Base-by-base conservation (phyloP, 2,329 filamentous ascomycete genomes). In the Coleophoma cylindrospora region DNA sequence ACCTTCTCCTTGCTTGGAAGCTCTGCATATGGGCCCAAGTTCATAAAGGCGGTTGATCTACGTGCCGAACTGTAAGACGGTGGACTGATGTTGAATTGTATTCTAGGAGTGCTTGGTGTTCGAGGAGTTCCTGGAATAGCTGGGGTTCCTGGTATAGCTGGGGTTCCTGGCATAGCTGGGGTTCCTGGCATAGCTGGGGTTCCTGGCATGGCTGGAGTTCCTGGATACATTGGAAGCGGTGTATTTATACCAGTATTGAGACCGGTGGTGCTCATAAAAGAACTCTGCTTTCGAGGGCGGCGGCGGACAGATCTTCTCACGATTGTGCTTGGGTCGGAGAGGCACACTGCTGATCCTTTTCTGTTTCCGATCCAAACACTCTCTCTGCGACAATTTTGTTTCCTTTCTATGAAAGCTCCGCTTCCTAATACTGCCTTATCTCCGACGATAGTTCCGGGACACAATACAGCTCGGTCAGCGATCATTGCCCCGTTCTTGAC, bases 401-500 rank as follows among this genome's bases (percentile, higher is more conserved):
- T 69, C 4, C 77, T 67, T 14, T 67, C 66, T 0, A 77, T 75
- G 44, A 80, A 61, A 11, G 77, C 73, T 17, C 78, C 79, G 22
- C 75, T 79, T 1, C 79, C 79, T 62, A 81, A 71, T 14, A 76
- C 74, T 1, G 74, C 68, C 40, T 69, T 64, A 41, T 74, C 65
- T 2, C 74, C 77, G 32, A 81, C 63, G 4, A 66, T 65, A 4
- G 77, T 72, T 15, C 77, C 77, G 3, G 79, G 77, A 9, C 77
- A 67, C 14, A 79, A 65, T 3, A 73, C 70, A 1, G 78, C 77
- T 17, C 78, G 72, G 57, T 81, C 79, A 2, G 77, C 78, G 51
- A 81, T 73, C 78, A 81, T 81, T 17, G 76, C 71, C 1, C 73
- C 66, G 50, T 75, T 70, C 7, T 66, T 61, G 45, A 82, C 71